Evolutionary conservation across 1,284 basidiomycete species (phyloP).

Genomic region (Heterobasidion occidentale): DNA sequence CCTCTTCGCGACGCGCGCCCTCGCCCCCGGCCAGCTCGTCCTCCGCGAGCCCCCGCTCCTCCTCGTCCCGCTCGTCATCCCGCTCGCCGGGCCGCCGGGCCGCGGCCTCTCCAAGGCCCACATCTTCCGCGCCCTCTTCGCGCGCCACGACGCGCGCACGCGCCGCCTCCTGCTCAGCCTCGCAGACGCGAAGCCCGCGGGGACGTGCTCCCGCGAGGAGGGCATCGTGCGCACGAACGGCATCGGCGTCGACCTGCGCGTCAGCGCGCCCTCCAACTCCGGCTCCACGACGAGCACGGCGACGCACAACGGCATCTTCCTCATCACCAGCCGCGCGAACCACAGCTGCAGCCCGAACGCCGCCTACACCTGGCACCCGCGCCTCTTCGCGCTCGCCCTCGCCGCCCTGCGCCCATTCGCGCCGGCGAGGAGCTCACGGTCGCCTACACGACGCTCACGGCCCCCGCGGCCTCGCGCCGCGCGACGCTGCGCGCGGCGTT

Average conservation of each 20-base stretch:
- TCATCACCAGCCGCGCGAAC: conserved; percentile 22
- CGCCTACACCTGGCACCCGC: conserved; percentile 27
- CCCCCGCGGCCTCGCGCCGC: conserved; percentile 19
- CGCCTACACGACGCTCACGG: conserved; percentile 24
- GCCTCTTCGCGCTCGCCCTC: conserved; percentile 27
- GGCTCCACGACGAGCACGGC: not conserved
- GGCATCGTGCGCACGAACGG: conserved; percentile 27
- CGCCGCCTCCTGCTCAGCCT: conserved; percentile 11
- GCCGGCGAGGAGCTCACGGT: conserved; percentile 36
- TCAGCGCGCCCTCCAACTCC: conserved; percentile 20
- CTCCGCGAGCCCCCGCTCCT: conserved; percentile 29
- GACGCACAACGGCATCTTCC: conserved; percentile 28
- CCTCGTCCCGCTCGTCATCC: not conserved
- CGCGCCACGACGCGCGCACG: not conserved
- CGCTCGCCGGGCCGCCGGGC: no score
- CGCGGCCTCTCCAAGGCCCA: not conserved
- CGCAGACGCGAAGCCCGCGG: conserved; percentile 12
- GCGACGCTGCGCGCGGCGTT: conserved; percentile 20
- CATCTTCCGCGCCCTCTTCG: not conserved
- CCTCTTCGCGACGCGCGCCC: conserved; percentile 20
- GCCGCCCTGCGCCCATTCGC: conserved; percentile 28
- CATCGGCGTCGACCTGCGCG: conserved; percentile 24
- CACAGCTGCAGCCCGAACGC: conserved; percentile 36
- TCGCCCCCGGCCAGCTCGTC: conserved; percentile 23
- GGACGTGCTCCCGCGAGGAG: conserved; percentile 14